Percentiles rank a stretch among this genome's conserved stretches.
phyloP scores from a whole-genome alignment of 1,139 yeast genomes.

The Saccharomyces pastorianus region DNA sequence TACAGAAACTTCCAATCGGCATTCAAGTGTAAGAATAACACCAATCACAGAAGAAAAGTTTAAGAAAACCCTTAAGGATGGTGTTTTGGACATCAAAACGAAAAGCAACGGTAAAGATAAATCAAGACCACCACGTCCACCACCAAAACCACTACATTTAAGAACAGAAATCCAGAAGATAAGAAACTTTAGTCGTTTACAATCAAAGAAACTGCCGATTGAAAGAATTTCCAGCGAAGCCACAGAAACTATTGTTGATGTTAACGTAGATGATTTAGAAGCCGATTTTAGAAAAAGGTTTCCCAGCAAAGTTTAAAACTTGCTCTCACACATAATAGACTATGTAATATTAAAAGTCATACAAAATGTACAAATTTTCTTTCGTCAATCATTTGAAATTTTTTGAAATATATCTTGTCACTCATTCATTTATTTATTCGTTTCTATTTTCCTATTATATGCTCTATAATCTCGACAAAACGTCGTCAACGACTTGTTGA shows the following conservation, averaged over 20 bases:
- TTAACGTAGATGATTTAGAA: conserved; percentile 16
- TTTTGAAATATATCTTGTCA: background rate
- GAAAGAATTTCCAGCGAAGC: conserved; percentile 7
- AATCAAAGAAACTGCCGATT: background rate
- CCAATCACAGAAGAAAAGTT: background rate
- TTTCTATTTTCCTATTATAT: background rate
- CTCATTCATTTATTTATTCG: conserved; percentile 19
- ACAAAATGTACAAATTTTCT: background rate
- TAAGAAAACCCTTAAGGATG: background rate
- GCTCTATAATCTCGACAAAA: conserved; percentile 31
- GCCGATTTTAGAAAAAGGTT: conserved; percentile 16
- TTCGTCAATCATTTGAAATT: background rate
- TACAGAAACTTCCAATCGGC: background rate
- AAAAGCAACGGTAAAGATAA: background rate
- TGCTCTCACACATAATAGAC: background rate
- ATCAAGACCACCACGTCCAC: conserved; percentile 5
- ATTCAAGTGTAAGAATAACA: background rate
- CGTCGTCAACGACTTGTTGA: conserved; percentile 77
- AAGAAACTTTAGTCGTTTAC: conserved; percentile 1
- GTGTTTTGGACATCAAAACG: background rate
- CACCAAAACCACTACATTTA: conserved; percentile 13
- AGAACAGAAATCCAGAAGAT: conserved; percentile 1
- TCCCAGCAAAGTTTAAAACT: conserved; percentile 16
- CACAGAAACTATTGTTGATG: conserved; percentile 9
- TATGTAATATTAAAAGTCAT: background rate